Evolutionary conservation across 495 filamentous ascomycete genomes (phyloP).

Genomic region (Penicillium turbatum): DNA sequence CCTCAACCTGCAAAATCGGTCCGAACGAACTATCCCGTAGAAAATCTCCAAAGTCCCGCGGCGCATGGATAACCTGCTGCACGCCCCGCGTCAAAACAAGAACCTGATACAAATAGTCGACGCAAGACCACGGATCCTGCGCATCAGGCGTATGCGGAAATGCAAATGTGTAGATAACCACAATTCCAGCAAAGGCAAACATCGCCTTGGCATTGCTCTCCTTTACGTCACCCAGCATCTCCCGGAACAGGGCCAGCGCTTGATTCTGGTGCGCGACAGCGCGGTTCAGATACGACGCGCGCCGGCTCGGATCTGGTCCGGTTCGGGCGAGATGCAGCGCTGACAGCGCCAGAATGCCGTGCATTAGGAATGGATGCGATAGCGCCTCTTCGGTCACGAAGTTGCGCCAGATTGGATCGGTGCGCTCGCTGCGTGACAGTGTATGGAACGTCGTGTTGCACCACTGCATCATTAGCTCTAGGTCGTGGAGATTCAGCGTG

Average conservation of each 20-base stretch:
- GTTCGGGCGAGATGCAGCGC: slow-evolving; percentile 45
- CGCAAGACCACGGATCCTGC: slow-evolving; percentile 33
- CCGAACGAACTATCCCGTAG: slow-evolving; percentile 29
- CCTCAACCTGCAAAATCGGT: slow-evolving; percentile 29
- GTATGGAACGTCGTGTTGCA: slow-evolving; percentile 34
- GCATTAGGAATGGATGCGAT: slow-evolving; percentile 47
- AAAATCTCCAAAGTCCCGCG: slow-evolving; percentile 23
- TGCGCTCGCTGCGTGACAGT: slow-evolving; percentile 30
- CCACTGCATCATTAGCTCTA: slow-evolving; percentile 47
- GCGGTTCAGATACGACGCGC: slow-evolving; percentile 30
- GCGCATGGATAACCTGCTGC: slow-evolving; percentile 37
- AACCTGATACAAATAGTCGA: slow-evolving; percentile 42
- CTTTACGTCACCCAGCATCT: slow-evolving; percentile 37
- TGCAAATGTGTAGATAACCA: slow-evolving; percentile 49
- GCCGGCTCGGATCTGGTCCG: slow-evolving; percentile 17
- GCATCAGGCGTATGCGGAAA: slow-evolving; percentile 39
- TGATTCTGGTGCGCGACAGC: slow-evolving; percentile 48
- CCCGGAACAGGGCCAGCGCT: slow-evolving; percentile 44
- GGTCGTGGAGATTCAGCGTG: slow-evolving; percentile 32
- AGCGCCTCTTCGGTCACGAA: slow-evolving; percentile 44
- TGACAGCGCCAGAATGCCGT: slow-evolving; percentile 48
- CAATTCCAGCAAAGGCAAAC: slow-evolving; percentile 48
- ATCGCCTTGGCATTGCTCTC: slow-evolving; percentile 46
- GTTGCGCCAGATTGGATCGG: slow-evolving; percentile 41
- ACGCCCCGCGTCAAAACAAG: slow-evolving; percentile 43